These are phyloP conservation scores for Lagenidium sp. DNA, from an alignment of 352 stramenopile species.

Conservation along the genomic window DNA sequence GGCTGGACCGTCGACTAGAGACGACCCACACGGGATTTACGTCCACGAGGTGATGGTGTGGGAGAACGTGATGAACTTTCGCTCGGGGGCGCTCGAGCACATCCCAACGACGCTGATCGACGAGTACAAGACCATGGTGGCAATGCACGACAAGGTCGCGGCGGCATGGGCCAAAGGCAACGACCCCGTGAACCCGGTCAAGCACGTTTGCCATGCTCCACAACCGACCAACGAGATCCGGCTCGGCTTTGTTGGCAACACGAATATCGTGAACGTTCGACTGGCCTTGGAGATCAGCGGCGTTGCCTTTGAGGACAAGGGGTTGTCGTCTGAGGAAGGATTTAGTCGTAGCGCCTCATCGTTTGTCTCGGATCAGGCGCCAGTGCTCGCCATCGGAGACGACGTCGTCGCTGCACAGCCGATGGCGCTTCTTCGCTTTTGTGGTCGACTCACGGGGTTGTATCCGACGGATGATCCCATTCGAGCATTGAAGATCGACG, in stretches of 20 bases:
- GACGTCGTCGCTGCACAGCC: slow-evolving; percentile 20
- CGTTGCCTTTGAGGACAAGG: slow-evolving; percentile 24
- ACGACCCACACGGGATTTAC: slow-evolving; percentile 3
- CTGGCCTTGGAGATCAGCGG: slow-evolving; percentile 16
- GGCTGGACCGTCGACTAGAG: neutral
- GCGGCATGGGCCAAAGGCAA: no score
- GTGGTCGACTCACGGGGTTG: slow-evolving; percentile 32
- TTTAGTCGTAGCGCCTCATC: slow-evolving; percentile 14
- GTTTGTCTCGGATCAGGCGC: slow-evolving; percentile 18
- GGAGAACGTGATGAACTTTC: slow-evolving; percentile 10
- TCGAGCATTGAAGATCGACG: slow-evolving; percentile 9
- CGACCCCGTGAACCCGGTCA: neutral
- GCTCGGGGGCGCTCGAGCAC: slow-evolving; percentile 3
- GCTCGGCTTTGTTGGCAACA: slow-evolving; percentile 23
- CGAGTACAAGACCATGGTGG: slow-evolving; percentile 7
- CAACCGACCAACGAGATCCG: slow-evolving; percentile 9
- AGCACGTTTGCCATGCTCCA: neutral
- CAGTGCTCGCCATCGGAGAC: slow-evolving; percentile 19
- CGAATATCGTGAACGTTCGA: slow-evolving; percentile 16
- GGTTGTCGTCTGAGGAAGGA: slow-evolving; percentile 12
- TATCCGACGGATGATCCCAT: slow-evolving; percentile 3
- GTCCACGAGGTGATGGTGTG: slow-evolving; percentile 17
- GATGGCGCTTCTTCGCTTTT: slow-evolving; percentile 49
- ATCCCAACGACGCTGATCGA: slow-evolving; percentile 10
- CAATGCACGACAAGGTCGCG: slow-evolving; percentile 11